A percentile compares a stretch with the other conserved stretches of the same genome.
Conservation (phyloP, 441 rosid species). For the Manihot esculenta region DNA sequence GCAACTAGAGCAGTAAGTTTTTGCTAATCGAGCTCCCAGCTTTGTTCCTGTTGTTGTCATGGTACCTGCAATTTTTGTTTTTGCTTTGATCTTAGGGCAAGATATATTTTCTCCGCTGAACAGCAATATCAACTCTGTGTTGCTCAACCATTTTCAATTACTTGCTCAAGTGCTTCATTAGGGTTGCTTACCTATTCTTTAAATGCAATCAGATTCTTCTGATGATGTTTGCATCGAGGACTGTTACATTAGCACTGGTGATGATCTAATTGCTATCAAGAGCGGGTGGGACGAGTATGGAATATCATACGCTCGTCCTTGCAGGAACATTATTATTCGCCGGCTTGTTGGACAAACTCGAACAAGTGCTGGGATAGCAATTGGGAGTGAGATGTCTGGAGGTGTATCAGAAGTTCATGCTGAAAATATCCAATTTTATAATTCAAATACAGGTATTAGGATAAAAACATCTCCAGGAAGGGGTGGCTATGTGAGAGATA, state of each 20-base stretch:
- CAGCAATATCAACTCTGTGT: background rate
- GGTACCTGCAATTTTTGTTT: background rate
- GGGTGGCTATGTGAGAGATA: conserved; percentile 87
- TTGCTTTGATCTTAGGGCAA: conserved; percentile 4
- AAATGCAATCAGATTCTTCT: conserved; percentile 70
- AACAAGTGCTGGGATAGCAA: conserved; percentile 73
- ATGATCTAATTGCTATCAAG: conserved; percentile 84
- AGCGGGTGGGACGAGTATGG: conserved; percentile 99
- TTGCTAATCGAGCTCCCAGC: background rate
- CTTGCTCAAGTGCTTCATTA: background rate
- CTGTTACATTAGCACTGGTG: conserved; percentile 87
- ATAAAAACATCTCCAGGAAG: conserved; percentile 91
- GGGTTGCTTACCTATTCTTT: conserved; percentile 9
- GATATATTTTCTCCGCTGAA: background rate
- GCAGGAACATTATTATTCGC: conserved; percentile 67
- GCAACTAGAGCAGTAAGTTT: background rate
- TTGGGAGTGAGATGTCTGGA: conserved; percentile 99
- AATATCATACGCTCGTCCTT: conserved; percentile 67
- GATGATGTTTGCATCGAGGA: conserved; percentile 86
- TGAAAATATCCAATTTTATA: conserved; percentile 55
- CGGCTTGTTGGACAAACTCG: conserved; percentile 67
- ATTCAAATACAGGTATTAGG: conserved; percentile 66
- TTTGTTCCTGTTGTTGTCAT: background rate
- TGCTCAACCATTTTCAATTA: background rate
- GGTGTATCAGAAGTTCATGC: conserved; percentile 83